Evolutionary conservation across 2,329 filamentous ascomycete genomes (phyloP).

Genomic region (Aureobasidium sp.): DNA sequence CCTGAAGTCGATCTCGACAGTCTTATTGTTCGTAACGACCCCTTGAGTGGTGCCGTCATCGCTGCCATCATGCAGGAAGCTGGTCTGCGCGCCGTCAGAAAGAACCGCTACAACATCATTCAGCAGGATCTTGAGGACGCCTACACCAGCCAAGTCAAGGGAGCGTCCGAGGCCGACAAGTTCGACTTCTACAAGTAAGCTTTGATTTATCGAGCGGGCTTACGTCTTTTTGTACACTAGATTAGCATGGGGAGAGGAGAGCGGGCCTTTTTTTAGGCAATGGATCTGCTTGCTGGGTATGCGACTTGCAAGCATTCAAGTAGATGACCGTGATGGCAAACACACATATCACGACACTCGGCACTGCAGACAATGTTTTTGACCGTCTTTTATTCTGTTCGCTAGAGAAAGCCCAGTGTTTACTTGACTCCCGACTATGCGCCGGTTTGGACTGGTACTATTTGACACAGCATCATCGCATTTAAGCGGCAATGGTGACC

Average conservation of each 20-base stretch:
- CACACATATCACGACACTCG: conserved; percentile 7
- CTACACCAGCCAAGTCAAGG: conserved; percentile 95
- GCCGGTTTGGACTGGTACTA: background rate
- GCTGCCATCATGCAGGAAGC: conserved; percentile 99
- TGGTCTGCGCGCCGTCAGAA: conserved; percentile 82
- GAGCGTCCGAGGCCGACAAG: conserved; percentile 57
- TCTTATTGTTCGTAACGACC: conserved; percentile 93
- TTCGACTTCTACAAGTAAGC: conserved; percentile 85
- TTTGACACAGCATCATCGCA: conserved; percentile 12
- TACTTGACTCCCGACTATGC: conserved; percentile 3
- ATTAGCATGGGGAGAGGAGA: background rate
- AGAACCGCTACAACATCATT: conserved; percentile 99
- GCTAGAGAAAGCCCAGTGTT: conserved; percentile 5
- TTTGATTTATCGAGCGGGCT: background rate
- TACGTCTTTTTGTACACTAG: background rate
- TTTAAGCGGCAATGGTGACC: conserved; percentile 79
- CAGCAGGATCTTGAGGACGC: conserved; percentile 94
- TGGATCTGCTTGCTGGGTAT: background rate
- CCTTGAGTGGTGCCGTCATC: conserved; percentile 88
- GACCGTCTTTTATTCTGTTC: conserved; percentile 10
- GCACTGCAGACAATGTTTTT: background rate
- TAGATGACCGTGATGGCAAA: conserved; percentile 12
- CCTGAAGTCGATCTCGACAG: conserved; percentile 95
- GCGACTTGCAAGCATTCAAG: background rate
- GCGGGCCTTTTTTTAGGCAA: background rate